Conservation (phyloP, 805 yeast genomes). For the Wickerhamiella siamensis region DNA sequence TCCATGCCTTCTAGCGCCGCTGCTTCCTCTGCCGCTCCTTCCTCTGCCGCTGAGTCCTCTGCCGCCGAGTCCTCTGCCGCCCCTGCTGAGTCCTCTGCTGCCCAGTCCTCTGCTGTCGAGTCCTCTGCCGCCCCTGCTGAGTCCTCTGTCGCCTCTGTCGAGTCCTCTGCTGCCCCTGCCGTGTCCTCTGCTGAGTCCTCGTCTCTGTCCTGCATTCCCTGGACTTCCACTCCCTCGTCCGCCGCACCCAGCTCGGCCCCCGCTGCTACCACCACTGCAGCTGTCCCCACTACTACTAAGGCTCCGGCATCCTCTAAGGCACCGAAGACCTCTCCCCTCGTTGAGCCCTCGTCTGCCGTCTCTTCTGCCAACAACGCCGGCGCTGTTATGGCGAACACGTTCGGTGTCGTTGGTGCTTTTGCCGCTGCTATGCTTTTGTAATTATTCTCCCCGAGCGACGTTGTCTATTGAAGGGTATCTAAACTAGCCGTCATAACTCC, state of each 20-base stretch:
- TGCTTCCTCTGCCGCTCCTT: slow-evolving; percentile 4
- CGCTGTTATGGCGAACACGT: neutral
- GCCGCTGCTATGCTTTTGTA: slow-evolving; percentile 1
- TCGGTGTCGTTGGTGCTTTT: slow-evolving; percentile 1
- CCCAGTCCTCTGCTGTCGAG: neutral
- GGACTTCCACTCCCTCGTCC: neutral
- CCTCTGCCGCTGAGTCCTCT: slow-evolving; percentile 8
- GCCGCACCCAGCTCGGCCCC: neutral
- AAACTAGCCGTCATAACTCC: too few species aligned
- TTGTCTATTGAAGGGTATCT: too few species aligned
- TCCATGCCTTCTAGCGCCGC: slow-evolving; percentile 1
- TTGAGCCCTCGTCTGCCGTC: neutral
- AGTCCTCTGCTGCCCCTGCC: neutral
- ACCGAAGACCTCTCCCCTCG: neutral
- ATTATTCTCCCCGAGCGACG: too few species aligned
- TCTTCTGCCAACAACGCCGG: neutral
- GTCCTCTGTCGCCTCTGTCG: neutral
- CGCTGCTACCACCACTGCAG: neutral
- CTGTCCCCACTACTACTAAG: neutral
- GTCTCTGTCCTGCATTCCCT: neutral
- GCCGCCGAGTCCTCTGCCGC: slow-evolving; percentile 6
- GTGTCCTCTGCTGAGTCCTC: neutral
- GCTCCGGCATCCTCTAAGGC: neutral
- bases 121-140: slow-evolving; percentile 1
- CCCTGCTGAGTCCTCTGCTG: slow-evolving; percentile 6